Conservation (phyloP, 129 eudicot species). For the Artemisia argyi region DNA sequence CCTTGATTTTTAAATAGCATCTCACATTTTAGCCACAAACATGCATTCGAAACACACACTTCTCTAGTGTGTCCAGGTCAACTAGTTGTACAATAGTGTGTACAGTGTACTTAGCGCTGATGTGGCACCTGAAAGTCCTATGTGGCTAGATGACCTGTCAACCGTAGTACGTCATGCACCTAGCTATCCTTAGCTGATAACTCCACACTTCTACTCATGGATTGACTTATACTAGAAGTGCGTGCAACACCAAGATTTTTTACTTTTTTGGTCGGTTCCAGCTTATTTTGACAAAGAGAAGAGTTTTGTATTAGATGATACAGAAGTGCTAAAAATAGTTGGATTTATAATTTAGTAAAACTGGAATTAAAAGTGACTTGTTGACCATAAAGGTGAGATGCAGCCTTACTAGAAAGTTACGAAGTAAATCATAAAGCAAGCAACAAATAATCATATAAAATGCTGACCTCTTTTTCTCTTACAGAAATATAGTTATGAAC, state of each 20-base stretch:
- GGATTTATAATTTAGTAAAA: not conserved
- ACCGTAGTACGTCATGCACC: not conserved
- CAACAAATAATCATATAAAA: not conserved
- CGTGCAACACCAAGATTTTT: not conserved
- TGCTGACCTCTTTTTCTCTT: no score
- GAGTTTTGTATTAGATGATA: no score
- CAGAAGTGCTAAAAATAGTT: not conserved
- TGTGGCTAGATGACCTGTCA: not conserved
- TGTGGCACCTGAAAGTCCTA: not conserved
- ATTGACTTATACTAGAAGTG: not conserved
- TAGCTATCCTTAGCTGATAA: not conserved
- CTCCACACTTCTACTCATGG: conserved; percentile 30
- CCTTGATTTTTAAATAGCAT: not conserved
- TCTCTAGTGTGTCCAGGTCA: not conserved
- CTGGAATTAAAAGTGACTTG: not conserved
- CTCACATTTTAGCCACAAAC: not conserved
- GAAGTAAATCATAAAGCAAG: not conserved
- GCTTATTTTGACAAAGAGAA: no score
- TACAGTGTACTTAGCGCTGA: not conserved
- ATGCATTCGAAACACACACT: not conserved
- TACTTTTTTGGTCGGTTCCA: no score
- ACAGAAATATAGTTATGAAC: no score
- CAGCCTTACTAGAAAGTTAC: not conserved
- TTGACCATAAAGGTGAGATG: not conserved
- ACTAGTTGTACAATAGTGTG: not conserved